Percentiles rank a stretch among this genome's conserved stretches.
phyloP scores from a whole-genome alignment of 2,329 filamentous ascomycete species.

The Alternaria sp. region DNA sequence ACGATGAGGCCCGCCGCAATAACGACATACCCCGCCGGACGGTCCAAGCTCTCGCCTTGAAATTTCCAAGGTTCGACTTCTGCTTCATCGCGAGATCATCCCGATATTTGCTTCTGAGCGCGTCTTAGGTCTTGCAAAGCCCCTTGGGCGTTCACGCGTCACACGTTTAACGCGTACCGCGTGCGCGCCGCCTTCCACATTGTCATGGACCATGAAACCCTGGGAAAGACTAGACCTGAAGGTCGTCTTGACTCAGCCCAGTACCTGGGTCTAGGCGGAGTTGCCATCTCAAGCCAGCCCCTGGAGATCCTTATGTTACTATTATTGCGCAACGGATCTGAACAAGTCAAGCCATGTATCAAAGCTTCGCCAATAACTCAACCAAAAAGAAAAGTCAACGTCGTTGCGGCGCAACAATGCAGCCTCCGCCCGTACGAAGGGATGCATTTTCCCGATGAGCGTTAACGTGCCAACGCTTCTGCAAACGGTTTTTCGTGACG shows the following conservation, averaged over 20 bases:
- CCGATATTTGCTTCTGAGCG: constrained; percentile 15
- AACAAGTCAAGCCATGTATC: neutral
- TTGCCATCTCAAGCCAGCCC: constrained; percentile 2
- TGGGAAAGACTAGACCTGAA: neutral
- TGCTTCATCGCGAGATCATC: constrained; percentile 27
- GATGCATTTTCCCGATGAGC: constrained; percentile 1
- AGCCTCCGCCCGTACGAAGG: neutral
- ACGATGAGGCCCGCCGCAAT: constrained; percentile 26
- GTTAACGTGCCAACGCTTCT: constrained; percentile 10
- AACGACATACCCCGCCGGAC: constrained; percentile 28
- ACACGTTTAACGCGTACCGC: constrained; percentile 18
- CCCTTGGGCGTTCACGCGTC: constrained; percentile 12
- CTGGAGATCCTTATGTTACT: constrained; percentile 1
- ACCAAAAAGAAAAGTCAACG: neutral
- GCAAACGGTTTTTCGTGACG: constrained; percentile 17
- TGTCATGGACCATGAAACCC: constrained; percentile 11
- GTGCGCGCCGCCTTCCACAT: constrained; percentile 8
- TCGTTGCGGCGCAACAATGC: neutral
- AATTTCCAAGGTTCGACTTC: constrained; percentile 25
- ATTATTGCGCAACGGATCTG: constrained; percentile 1
- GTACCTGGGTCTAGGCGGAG: neutral
- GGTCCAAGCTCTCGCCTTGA: constrained; percentile 25
- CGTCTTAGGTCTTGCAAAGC: constrained; percentile 8
- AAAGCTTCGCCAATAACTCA: neutral
- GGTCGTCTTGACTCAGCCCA: constrained; percentile 1